phyloP scores from a whole-genome alignment of 768 basidiomycete species.

The Agrocybe pediades region DNA sequence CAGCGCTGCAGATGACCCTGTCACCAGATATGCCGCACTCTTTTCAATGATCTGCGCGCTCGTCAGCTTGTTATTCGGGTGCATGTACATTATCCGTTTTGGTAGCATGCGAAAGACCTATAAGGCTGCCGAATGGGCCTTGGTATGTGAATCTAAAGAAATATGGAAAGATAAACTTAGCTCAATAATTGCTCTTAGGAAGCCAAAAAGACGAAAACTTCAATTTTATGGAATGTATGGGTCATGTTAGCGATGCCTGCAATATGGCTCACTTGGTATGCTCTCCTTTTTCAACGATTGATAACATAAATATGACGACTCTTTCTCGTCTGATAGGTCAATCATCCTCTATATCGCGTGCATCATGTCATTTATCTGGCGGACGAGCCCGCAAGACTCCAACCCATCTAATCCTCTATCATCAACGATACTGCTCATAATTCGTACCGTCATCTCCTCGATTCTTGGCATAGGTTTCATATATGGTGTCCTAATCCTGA shows the following conservation, averaged over 20 bases:
- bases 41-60: not conserved
- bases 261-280: not conserved
- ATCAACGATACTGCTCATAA: slow-evolving; percentile 19
- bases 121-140: not conserved
- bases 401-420: slow-evolving; percentile 12
- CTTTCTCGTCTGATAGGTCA: not conserved
- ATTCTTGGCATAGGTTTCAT: slow-evolving; percentile 51
- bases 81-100: not conserved
- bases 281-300: not conserved
- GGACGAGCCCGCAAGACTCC: slow-evolving; percentile 34
- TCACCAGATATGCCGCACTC: not conserved
- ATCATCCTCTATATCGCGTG: not conserved
- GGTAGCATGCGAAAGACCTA: not conserved
- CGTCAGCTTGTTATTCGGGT: not conserved
- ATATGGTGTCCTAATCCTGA: slow-evolving; percentile 52
- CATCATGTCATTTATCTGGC: too few species aligned
- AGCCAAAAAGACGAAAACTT: not conserved
- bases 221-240: not conserved
- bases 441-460: slow-evolving; percentile 44
- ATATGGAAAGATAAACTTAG: too few species aligned
- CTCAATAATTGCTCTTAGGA: not conserved
- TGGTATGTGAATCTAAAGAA: not conserved
- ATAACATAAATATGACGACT: not conserved
- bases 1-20: not conserved
- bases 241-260: not conserved